Evolutionary conservation across 1,284 basidiomycete genomes (phyloP).

Genomic region (Leccinum solheimii): DNA sequence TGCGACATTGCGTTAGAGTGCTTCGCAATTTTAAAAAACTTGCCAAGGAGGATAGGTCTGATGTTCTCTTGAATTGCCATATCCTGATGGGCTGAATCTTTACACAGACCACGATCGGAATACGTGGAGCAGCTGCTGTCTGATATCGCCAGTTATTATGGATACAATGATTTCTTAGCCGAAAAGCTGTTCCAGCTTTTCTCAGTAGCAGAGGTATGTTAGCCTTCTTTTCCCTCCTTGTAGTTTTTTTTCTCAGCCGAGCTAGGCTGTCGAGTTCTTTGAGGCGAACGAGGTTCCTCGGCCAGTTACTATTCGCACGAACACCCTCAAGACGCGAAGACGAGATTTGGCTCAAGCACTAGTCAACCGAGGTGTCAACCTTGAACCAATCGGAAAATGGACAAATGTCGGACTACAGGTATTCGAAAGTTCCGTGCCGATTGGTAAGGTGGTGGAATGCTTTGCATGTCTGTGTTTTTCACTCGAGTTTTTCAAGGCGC

Average conservation of each 20-base stretch:
- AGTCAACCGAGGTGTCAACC: constrained; percentile 94
- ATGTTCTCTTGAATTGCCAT: constrained; percentile 13
- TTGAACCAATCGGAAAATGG: constrained; percentile 99
- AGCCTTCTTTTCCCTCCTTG: constrained; percentile 3
- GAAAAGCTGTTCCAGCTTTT: constrained; percentile 96
- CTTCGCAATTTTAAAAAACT: constrained; percentile 74
- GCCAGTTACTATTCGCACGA: constrained; percentile 97
- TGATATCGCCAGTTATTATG: constrained; percentile 94
- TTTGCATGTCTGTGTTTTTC: constrained; percentile 1
- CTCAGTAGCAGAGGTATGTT: constrained; percentile 81
- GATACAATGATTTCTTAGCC: constrained; percentile 95
- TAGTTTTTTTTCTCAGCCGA: constrained; percentile 6
- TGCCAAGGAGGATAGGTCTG: constrained; percentile 72
- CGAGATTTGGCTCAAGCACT: constrained; percentile 94
- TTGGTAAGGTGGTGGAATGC: constrained; percentile 51
- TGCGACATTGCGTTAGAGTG: constrained; percentile 85
- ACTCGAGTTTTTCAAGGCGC: constrained; percentile 52
- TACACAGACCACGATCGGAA: constrained; percentile 76
- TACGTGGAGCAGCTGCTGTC: constrained; percentile 87
- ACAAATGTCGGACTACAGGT: constrained; percentile 97
- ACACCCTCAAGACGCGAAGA: constrained; percentile 91
- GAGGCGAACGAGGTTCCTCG: constrained; percentile 97
- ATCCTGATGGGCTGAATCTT: constrained; percentile 18
- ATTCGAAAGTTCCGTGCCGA: constrained; percentile 94
- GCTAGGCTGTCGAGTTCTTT: constrained; percentile 96